Base-by-base conservation (phyloP, 257 asterid genomes). In the Eustoma russellianum region DNA sequence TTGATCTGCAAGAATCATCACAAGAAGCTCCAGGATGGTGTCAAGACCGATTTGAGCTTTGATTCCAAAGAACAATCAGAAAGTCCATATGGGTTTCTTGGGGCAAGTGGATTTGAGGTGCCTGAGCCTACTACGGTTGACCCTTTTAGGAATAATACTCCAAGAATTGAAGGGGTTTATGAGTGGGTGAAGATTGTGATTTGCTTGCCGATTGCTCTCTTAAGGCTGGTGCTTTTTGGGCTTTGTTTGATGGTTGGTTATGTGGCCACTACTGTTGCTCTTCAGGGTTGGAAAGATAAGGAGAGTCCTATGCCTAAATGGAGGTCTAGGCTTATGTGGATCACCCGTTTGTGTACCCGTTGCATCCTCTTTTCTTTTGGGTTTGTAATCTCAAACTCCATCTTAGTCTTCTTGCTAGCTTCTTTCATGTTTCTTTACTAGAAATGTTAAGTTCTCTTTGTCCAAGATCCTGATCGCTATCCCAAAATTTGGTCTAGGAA, bases 281-380 rank as follows among this genome's bases (percentile, higher is more conserved):
- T 88, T 67, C 17, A 9, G 6, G 88, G 97, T 11, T 92, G 97
- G 99, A 72, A 85, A 64, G 97, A 88, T 63, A 81, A 45, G 77
- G 76, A 75, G 59, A 85, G 69, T 35, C 91, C 99, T 0, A 77
- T 85, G 95, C 97, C 99, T 16, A 79, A 51, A 67, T 88, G 97
- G 97, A 75, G 97, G 54, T 74, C 74, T 41, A 67, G 94, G 58
- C 60, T 88, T 62, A 92, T 88, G 99, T 78, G 91, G 86, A 60
- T 88, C 43, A 92, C 99, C 61, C 93, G 97, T 2, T 13, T 88
- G 7, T 70, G 81, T 41, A 55, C 93, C 30, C 85, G 99, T 35
- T 77, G 77, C 24, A 88, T 92, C 67, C 86, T 92, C 46, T 92
- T 92, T 79, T 68, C 87, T 7, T 92, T 92, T 44, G 99, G 99